phyloP scores from a whole-genome alignment of 805 yeast species.

The Saccharomycopsis sp. region DNA sequence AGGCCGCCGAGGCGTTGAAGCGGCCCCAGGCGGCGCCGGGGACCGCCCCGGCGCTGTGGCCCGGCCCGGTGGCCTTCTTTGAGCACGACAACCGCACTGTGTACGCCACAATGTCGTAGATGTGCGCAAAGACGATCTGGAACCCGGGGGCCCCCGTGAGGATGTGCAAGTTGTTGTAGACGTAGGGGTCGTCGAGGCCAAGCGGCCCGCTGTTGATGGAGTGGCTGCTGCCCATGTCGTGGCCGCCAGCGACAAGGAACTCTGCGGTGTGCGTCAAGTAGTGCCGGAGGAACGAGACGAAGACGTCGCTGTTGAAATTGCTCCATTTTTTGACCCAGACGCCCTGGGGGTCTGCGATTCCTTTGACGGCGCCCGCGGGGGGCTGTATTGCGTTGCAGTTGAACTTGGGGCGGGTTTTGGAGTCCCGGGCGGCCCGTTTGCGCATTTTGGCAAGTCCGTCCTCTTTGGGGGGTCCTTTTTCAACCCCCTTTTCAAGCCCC shows the following conservation, averaged over 20 bases:
- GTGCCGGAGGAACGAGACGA: slow-evolving; percentile 56
- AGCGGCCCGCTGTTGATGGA: not conserved
- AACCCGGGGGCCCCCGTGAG: slow-evolving; percentile 39
- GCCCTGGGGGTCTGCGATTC: slow-evolving; percentile 52
- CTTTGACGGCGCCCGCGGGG: slow-evolving; percentile 33
- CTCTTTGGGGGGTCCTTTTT: not conserved
- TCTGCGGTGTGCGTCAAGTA: slow-evolving; percentile 30
- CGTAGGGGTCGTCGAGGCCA: not conserved
- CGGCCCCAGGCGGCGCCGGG: slow-evolving; percentile 8
- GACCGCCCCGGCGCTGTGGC: not conserved
- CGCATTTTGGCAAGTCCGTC: slow-evolving; percentile 6
- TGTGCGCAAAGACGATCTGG: slow-evolving; percentile 38
- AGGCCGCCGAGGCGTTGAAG: slow-evolving; percentile 12
- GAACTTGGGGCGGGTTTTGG: no score
- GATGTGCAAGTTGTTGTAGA: slow-evolving; percentile 3
- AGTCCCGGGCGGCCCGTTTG: slow-evolving; percentile 3
- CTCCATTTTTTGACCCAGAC: slow-evolving; percentile 60
- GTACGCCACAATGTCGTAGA: slow-evolving; percentile 35
- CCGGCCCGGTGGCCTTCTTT: not conserved
- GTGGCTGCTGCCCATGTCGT: not conserved
- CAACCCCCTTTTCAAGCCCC: no score
- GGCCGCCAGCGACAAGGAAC: not conserved
- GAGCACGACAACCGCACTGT: slow-evolving; percentile 9
- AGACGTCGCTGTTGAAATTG: slow-evolving; percentile 48
- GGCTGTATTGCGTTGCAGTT: slow-evolving; percentile 33